Base-by-base conservation (phyloP, 495 filamentous ascomycete species). In the Pseudevernia furfuracea region DNA sequence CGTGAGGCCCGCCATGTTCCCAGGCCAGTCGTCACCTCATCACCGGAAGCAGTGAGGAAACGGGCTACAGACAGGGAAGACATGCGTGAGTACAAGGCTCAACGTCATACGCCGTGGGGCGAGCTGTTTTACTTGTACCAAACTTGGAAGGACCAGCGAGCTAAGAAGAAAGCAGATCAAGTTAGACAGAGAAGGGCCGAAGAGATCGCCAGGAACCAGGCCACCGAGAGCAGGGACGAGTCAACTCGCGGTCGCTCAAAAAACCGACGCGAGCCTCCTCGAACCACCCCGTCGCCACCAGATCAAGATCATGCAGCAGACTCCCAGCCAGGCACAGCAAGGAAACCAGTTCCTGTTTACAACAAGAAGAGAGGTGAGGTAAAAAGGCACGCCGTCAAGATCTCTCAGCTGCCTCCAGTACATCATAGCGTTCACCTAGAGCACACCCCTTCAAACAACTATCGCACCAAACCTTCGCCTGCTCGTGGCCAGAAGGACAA, bases 341-440 rank as follows among this genome's bases (percentile, higher is more conserved):
- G 52, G 49, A 63, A 57, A 21, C 56, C 62, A 23, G 28, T 49
- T 23, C 62, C 55, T 25, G 34, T 43, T 21, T 52, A 48, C 56
- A 43, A 43, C 55, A 58, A 64, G 32, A 58, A 43, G n/a, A 25
- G 48, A 59, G 44, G 62, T 14, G 49, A 58, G 30, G 62, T 64
- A 6, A 12, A 38, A 4, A 59, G 52, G 56, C 62, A 64, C 44
- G 41, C 39, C 8, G 62, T 64, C 38, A 59, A 58, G n/a, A 64
- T 64, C 41, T n/a, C 55, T 28, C 55, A 59, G 32, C 41, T 41
- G 14, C 56, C 62, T 37, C 39, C 55, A 44, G 4, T 49, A 43
- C 62, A 59, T 23, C 49, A 64, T 9, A 64, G 62, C 37, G 43
- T 64, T 30, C 62, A 64, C 34, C 55, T 64, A 6, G 17, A 34